Conservation (phyloP, 805 yeast species). For the Pichia membranifaciens region DNA sequence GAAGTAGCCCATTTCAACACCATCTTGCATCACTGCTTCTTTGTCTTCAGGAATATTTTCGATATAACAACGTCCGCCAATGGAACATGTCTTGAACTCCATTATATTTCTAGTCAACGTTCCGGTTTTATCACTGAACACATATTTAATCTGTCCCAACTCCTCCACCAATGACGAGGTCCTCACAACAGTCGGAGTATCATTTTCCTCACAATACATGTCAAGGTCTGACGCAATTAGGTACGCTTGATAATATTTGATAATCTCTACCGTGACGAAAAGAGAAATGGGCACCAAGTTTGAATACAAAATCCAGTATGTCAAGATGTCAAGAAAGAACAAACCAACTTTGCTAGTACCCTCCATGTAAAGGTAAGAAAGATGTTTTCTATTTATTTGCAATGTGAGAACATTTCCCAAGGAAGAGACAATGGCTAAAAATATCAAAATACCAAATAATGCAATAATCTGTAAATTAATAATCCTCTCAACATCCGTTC, state of each 20-base stretch:
- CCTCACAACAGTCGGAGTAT: slow-evolving; percentile 91
- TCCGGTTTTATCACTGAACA: slow-evolving; percentile 96
- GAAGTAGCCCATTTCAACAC: slow-evolving; percentile 73
- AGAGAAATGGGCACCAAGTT: slow-evolving; percentile 96
- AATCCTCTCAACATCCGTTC: slow-evolving; percentile 94
- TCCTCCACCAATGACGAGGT: slow-evolving; percentile 96
- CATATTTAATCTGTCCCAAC: slow-evolving; percentile 92
- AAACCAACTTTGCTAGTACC: slow-evolving; percentile 62
- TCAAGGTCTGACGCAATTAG: slow-evolving; percentile 93
- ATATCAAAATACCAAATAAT: slow-evolving; percentile 71
- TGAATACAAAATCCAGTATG: slow-evolving; percentile 94
- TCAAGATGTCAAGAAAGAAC: slow-evolving; percentile 81
- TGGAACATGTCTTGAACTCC: slow-evolving; percentile 92
- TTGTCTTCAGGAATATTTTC: slow-evolving; percentile 89
- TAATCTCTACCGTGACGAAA: slow-evolving; percentile 93
- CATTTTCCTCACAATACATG: slow-evolving; percentile 79
- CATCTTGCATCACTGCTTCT: slow-evolving; percentile 63
- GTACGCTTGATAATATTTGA: slow-evolving; percentile 91
- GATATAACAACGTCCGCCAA: slow-evolving; percentile 87
- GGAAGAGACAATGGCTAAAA: slow-evolving; percentile 73
- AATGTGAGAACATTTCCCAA: slow-evolving; percentile 80
- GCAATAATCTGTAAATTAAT: slow-evolving; percentile 90
- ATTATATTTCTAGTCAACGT: slow-evolving; percentile 92
- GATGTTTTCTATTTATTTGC: slow-evolving; percentile 42
- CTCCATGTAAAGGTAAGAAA: slow-evolving; percentile 62